Evolutionary conservation across 305 asterid genomes (phyloP).

Genomic region (Salvia sclarea): DNA sequence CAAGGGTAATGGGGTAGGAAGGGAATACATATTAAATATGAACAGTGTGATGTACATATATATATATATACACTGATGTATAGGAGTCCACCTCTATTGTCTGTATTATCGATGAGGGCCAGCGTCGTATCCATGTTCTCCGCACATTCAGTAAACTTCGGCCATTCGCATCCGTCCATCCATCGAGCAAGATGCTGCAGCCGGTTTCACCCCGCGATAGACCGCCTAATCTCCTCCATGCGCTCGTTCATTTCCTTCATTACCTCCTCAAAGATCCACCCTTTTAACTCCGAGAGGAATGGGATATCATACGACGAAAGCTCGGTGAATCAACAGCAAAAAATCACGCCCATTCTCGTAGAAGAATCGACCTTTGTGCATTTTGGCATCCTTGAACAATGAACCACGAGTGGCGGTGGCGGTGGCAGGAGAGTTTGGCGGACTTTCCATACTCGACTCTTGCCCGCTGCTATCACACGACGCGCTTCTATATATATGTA

Average conservation of each 20-base stretch:
- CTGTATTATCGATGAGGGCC: too few relatives aligned
- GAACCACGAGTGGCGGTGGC: constrained; percentile 25
- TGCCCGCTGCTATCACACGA: too few relatives aligned
- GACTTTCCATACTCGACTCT: too few relatives aligned
- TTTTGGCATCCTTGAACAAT: constrained; percentile 27
- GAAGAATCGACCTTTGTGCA: constrained; percentile 26
- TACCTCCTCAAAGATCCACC: constrained; percentile 54
- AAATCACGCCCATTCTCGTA: constrained; percentile 41
- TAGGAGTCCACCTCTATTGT: too few relatives aligned
- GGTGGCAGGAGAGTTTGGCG: background rate
- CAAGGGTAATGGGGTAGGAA: too few relatives aligned
- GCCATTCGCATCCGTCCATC: constrained; percentile 55
- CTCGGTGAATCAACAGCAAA: background rate
- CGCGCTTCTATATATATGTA: too few relatives aligned
- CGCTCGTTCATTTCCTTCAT: constrained; percentile 45
- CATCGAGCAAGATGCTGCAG: constrained; percentile 71
- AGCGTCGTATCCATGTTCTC: too few relatives aligned
- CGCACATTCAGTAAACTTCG: too few relatives aligned
- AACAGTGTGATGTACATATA: too few relatives aligned
- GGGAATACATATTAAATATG: too few relatives aligned
- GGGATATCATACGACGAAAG: constrained; percentile 37
- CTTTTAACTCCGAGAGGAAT: constrained; percentile 65
- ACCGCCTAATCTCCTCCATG: constrained; percentile 33
- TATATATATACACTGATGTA: too few relatives aligned
- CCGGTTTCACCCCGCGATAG: constrained; percentile 66